Evolutionary conservation across 2,329 filamentous ascomycete species (phyloP).

Genomic region (Epichloe gansuensis): DNA sequence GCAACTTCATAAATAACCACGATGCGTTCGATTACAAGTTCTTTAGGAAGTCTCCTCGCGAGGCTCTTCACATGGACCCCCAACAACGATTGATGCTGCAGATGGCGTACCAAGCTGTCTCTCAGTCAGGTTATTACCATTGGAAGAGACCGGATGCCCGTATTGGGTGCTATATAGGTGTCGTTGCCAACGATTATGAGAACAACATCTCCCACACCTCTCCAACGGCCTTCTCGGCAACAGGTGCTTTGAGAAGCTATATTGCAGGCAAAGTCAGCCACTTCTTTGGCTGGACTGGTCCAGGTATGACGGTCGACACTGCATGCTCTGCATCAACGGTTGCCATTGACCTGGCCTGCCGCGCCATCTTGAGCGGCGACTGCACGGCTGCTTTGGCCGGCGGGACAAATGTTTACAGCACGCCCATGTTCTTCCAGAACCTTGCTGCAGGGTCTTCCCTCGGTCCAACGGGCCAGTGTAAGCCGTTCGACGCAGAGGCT

Average conservation of each 20-base stretch:
- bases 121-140: not conserved
- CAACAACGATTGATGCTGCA: constrained; percentile 2
- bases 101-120: not conserved
- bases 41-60: constrained; percentile 60
- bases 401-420: constrained; percentile 40
- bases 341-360: constrained; percentile 3
- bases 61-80: constrained; percentile 47
- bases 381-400: constrained; percentile 51
- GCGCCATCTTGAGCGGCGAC: constrained; percentile 25
- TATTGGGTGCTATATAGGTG: constrained; percentile 4
- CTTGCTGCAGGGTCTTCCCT: constrained; percentile 25
- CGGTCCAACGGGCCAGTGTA: constrained; percentile 15
- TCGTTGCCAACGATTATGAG: constrained; percentile 2
- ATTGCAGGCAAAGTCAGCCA: constrained; percentile 4
- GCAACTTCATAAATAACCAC: constrained; percentile 42
- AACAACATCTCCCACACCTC: constrained; percentile 2
- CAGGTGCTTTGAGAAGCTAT: constrained; percentile 2
- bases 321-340: constrained; percentile 4
- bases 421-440: constrained; percentile 11
- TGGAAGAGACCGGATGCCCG: not conserved
- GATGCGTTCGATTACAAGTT: constrained; percentile 53
- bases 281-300: constrained; percentile 4
- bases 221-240: not conserved
- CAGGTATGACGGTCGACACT: constrained; percentile 5
- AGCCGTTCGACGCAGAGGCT: constrained; percentile 26